Conservation (phyloP, 192 early-diverging fungal species). For the Funneliformis geosporum region DNA sequence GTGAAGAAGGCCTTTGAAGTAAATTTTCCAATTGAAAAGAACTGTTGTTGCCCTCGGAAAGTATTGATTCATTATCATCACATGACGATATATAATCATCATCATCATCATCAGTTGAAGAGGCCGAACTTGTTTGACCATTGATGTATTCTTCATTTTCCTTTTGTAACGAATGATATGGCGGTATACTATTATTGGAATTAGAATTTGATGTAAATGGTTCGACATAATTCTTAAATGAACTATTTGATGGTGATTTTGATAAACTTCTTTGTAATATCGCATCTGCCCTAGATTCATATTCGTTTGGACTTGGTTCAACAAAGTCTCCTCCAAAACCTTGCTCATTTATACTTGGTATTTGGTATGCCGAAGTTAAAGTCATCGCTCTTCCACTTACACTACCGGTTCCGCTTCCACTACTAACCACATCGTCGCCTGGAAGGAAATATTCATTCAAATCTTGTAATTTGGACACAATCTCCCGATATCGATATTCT, state of each 20-base stretch:
- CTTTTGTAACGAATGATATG: not conserved
- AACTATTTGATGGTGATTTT: constrained; percentile 5
- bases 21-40: constrained; percentile 22
- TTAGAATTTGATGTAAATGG: not conserved
- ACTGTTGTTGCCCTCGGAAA: constrained; percentile 10
- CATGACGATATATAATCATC: not conserved
- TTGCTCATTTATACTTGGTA: constrained; percentile 21
- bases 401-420: not conserved
- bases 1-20: not conserved
- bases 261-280: constrained; percentile 14
- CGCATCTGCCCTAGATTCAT: not conserved
- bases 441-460: constrained; percentile 27
- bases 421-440: constrained; percentile 12
- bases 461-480: constrained; percentile 16
- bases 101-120: constrained; percentile 17
- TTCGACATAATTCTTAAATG: not conserved
- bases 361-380: not conserved
- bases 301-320: not conserved
- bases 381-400: constrained; percentile 8
- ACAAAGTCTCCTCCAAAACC: constrained; percentile 8
- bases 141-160: not conserved
- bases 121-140: not conserved
- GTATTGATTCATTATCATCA: constrained; percentile 16
- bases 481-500: constrained; percentile 13
- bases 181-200: not conserved